A percentile compares a stretch with the other conserved stretches of the same genome.
Evolutionary conservation across 768 basidiomycete species (phyloP).

Genomic region (Leucocoprinus leucothites): DNA sequence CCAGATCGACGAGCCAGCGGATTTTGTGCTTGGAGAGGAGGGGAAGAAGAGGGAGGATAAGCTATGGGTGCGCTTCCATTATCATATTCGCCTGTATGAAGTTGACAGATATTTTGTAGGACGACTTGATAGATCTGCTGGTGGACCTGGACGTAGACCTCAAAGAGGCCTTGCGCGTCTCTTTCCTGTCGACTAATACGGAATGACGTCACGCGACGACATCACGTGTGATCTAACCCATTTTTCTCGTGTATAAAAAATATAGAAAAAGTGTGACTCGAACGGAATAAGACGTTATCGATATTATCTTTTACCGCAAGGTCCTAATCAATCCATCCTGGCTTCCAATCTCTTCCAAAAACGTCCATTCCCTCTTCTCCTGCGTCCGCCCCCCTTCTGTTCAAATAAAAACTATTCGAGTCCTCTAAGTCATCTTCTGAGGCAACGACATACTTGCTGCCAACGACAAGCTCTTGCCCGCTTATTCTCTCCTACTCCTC

Average conservation of each 20-base stretch:
- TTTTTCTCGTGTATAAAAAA: too few relatives aligned
- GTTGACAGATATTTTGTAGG: not conserved
- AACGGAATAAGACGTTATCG: not conserved
- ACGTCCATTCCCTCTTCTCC: not conserved
- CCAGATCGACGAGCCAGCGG: slow-evolving; percentile 25
- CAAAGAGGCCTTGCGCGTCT: not conserved
- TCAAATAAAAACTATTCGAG: too few relatives aligned
- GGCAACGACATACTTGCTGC: not conserved
- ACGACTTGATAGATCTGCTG: slow-evolving; percentile 9
- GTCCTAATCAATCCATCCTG: not conserved
- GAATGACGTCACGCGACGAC: too few relatives aligned
- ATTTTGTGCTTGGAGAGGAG: slow-evolving; percentile 29
- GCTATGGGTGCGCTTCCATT: slow-evolving; percentile 29
- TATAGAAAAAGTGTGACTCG: not conserved
- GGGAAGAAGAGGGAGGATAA: slow-evolving; percentile 25
- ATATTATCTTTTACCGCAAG: too few relatives aligned
- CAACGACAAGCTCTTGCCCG: not conserved
- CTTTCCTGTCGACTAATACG: too few relatives aligned
- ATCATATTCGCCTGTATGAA: not conserved
- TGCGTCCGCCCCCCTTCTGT: not conserved
- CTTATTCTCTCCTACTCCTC: not conserved
- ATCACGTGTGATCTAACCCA: not conserved
- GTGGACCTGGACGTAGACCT: not conserved
- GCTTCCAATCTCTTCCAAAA: slow-evolving; percentile 5
- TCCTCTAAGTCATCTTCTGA: too few relatives aligned